Conservation (phyloP, 2,329 filamentous ascomycete species). For the Periconia sp. region DNA sequence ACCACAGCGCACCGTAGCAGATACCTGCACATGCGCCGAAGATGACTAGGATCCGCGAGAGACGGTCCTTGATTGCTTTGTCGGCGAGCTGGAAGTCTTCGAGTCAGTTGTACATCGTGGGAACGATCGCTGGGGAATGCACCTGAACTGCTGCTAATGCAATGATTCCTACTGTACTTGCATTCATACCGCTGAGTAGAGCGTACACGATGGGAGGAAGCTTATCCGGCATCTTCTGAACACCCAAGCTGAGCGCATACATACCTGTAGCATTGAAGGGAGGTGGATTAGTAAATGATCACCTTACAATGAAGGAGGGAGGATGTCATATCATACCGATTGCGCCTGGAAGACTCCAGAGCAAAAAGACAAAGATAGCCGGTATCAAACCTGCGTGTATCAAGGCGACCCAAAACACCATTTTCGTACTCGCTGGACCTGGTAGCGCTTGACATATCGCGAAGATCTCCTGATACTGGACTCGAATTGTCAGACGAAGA, state of each 20-base stretch:
- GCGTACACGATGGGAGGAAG: slow-evolving; percentile 68
- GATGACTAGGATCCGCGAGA: slow-evolving; percentile 67
- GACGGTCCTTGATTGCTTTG: slow-evolving; percentile 66
- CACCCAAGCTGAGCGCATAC: slow-evolving; percentile 67
- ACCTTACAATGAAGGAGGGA: too few relatives aligned
- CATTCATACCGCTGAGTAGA: slow-evolving; percentile 70
- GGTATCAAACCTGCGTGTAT: slow-evolving; percentile 61
- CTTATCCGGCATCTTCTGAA: slow-evolving; percentile 60
- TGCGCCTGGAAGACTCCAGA: slow-evolving; percentile 71
- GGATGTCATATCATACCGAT: slow-evolving; percentile 46
- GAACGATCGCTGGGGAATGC: not conserved
- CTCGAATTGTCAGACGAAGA: too few relatives aligned
- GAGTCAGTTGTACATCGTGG: too few relatives aligned
- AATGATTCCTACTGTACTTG: slow-evolving; percentile 71
- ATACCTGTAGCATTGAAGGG: slow-evolving; percentile 43
- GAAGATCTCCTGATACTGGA: slow-evolving; percentile 66
- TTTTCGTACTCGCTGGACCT: slow-evolving; percentile 69
- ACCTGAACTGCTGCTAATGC: slow-evolving; percentile 64
- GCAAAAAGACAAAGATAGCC: slow-evolving; percentile 59
- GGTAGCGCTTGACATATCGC: slow-evolving; percentile 67
- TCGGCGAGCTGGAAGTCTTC: slow-evolving; percentile 54
- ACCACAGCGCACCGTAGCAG: slow-evolving; percentile 74
- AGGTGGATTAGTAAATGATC: too few relatives aligned
- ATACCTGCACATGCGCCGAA: slow-evolving; percentile 65
- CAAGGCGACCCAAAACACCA: slow-evolving; percentile 67